Evolutionary conservation across 2,329 filamentous ascomycete species (phyloP), one percentile per base, ranked within the genome.

Genomic region (Pestalotiopsis sp.): DNA sequence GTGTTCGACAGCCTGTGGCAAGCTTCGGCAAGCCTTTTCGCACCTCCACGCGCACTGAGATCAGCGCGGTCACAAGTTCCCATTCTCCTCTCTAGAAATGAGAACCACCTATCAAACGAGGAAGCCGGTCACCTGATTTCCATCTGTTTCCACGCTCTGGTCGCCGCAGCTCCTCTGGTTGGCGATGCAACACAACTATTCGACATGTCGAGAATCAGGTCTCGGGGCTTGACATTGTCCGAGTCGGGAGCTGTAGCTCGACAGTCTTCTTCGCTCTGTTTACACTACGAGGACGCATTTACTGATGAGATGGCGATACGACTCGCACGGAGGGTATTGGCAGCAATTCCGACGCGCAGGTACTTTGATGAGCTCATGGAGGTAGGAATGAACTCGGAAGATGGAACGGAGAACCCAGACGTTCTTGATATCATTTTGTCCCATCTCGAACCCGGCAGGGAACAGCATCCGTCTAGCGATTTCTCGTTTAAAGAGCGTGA

Each of bases 1-100:
- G 88, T 91, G 2, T 86, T 91, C 65, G 87, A 91, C 74, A 90
- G 88, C 72, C 81, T 92, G 4, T 92, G 90, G 90, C 81, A 88
- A 71, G 87, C 88, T 5, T 83, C 89, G 1, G 85, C 84, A 7
- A 83, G 83, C 61, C 79, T 92, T 4, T 92, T 91, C 72, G 79
- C 82, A n/a, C 84, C 87, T 1, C 87, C 88, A 1, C 80, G 81
- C 67, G 72, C 80, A 5, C 72, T 87, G 0, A 82, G 82, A 68
- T 77, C 80, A 11, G 75, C 81, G 59, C 79, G 78, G 9, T 81
- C 82, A 20, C 77, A 82, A 0, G 79, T 78, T 2, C 75, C 76
- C 23, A 81, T 78, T 67, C 73, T 81, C 4, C 81, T 81, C 31
- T 78, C 78, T 4, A 80, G 73, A 23, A 71, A 75, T 38, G 76